Conservation (phyloP, 164 flowering plant genomes). For the Vitis rotundifolia region DNA sequence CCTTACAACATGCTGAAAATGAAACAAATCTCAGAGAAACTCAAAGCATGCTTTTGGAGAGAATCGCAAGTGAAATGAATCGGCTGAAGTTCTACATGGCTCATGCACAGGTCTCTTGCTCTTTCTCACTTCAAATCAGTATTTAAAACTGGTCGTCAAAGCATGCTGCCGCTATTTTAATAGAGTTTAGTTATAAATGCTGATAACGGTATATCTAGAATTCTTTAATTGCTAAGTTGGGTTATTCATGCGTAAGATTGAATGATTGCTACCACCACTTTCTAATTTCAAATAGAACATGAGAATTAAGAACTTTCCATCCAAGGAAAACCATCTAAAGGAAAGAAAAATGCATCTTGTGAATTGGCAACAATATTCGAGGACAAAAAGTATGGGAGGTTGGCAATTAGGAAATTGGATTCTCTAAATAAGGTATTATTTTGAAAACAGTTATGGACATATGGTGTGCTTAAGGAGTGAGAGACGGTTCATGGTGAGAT, state of each 20-base stretch:
- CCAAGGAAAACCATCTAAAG: too few relatives aligned
- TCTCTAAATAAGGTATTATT: too few relatives aligned
- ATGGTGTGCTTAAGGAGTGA: too few relatives aligned
- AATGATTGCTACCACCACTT: too few relatives aligned
- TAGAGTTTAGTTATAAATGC: not conserved
- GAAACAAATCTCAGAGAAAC: conserved; percentile 83
- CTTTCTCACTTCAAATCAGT: conserved; percentile 6
- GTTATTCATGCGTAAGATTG: too few relatives aligned
- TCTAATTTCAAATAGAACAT: not conserved
- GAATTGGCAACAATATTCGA: too few relatives aligned
- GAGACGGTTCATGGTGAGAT: too few relatives aligned
- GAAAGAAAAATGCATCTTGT: too few relatives aligned
- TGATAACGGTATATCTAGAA: not conserved
- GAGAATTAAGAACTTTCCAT: not conserved
- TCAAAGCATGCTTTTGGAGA: conserved; percentile 95
- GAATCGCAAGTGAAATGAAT: conserved; percentile 99
- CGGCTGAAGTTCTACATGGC: conserved; percentile 87
- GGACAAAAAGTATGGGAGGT: too few relatives aligned
- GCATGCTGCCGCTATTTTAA: not conserved
- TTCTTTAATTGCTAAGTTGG: not conserved
- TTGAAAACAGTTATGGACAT: too few relatives aligned
- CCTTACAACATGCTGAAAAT: conserved; percentile 58
- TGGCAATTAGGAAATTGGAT: too few relatives aligned
- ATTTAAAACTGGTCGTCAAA: not conserved
- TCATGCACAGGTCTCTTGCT: conserved; percentile 78